Conservation (phyloP, 257 asterid genomes). For the Jacaranda copaia region DNA sequence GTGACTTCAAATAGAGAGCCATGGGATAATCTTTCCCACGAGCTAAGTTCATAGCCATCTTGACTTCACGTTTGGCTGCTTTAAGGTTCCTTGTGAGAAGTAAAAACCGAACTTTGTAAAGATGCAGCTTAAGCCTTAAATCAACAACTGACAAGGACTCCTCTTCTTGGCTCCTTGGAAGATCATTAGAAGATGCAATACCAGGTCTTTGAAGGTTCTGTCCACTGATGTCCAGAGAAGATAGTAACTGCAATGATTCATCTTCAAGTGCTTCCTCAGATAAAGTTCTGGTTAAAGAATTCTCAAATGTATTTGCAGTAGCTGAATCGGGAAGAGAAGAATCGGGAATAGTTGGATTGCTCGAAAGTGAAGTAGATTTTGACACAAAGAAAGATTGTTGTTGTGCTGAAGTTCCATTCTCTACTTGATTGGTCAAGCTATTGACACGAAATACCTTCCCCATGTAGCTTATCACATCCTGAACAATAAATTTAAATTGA, state of each 20-base stretch:
- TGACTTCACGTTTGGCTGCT: conserved; percentile 91
- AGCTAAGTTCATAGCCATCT: conserved; percentile 85
- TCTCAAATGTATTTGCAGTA: conserved; percentile 51
- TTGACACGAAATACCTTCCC: conserved; percentile 75
- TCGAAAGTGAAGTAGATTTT: conserved; percentile 61
- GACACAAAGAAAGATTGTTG: conserved; percentile 52
- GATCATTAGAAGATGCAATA: conserved; percentile 57
- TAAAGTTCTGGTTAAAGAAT: conserved; percentile 65
- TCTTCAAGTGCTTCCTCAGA: conserved; percentile 86
- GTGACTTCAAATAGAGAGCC: conserved; percentile 87
- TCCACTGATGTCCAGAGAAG: conserved; percentile 64
- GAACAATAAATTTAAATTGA: conserved; percentile 42
- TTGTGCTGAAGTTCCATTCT: conserved; percentile 56
- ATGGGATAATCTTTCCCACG: conserved; percentile 73
- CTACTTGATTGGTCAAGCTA: conserved; percentile 60
- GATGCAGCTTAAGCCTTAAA: conserved; percentile 77
- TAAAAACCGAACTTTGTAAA: conserved; percentile 77
- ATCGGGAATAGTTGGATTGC: conserved; percentile 56
- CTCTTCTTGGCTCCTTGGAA: conserved; percentile 61
- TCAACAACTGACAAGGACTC: conserved; percentile 63
- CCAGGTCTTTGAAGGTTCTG: conserved; percentile 64
- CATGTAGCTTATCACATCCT: conserved; percentile 85
- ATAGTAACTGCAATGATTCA: conserved; percentile 65
- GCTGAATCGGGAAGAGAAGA: conserved; percentile 58
- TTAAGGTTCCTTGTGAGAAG: conserved; percentile 78